These are phyloP conservation scores for Castanospermum australe DNA, from an alignment of 306 rosid species.

Conservation along the genomic window DNA sequence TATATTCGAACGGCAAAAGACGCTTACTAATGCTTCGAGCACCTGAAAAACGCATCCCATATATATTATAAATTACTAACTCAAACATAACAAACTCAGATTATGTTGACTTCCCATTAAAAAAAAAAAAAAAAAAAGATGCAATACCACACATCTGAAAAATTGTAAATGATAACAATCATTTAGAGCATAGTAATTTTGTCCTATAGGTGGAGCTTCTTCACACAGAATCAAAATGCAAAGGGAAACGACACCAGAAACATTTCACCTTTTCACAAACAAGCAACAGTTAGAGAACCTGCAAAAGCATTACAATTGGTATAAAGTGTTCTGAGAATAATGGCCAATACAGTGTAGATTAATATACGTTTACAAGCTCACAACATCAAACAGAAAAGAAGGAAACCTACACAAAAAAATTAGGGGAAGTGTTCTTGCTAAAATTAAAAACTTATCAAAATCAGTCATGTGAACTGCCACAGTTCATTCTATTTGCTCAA, in stretches of 20 bases:
- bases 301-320: background rate
- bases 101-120: background rate
- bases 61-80: conserved; percentile 7
- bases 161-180: background rate
- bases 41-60: conserved; percentile 49
- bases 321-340: background rate
- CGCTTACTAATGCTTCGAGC: conserved; percentile 84
- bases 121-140: background rate
- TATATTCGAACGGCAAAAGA: conserved; percentile 80
- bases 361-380: too few relatives aligned
- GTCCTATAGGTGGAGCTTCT: background rate
- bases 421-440: background rate
- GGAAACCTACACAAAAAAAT: background rate
- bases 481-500: background rate
- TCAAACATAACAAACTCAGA: conserved; percentile 9
- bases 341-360: background rate
- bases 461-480: background rate
- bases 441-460: too few relatives aligned
- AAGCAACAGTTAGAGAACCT: background rate
- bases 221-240: background rate
- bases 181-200: background rate
- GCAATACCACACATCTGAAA: background rate
- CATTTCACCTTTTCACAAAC: background rate
- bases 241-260: background rate
- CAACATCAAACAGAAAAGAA: background rate